Percentiles rank a stretch among this genome's conserved stretches.
Evolutionary conservation across 768 basidiomycete species (phyloP).

Genomic region (Guyanaporus albipodus): DNA sequence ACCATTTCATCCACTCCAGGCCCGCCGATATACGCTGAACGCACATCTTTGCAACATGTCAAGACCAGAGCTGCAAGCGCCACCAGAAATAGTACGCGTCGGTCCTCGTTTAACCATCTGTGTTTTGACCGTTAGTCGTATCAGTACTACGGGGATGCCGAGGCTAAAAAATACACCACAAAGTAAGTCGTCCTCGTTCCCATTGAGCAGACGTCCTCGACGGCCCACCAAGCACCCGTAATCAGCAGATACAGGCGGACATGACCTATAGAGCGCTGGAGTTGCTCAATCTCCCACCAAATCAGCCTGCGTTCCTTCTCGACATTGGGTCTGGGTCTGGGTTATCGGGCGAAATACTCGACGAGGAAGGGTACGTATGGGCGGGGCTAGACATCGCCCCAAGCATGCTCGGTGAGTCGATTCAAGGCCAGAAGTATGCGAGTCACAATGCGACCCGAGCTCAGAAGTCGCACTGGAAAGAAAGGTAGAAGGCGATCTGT

Average conservation of each 20-base stretch:
- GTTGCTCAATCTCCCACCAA: conserved; percentile 76
- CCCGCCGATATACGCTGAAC: no score
- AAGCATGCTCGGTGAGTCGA: conserved; percentile 84
- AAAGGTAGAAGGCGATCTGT: conserved; percentile 93
- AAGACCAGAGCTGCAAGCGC: conserved; percentile 82
- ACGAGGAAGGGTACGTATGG: conserved; percentile 93
- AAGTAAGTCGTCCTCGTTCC: conserved; percentile 52
- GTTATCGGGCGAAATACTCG: conserved; percentile 91
- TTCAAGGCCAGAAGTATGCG: not conserved
- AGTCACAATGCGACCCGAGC: not conserved
- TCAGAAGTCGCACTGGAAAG: conserved; percentile 93
- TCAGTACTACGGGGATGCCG: conserved; percentile 94
- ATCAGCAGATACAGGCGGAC: conserved; percentile 93
- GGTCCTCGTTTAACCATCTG: no score
- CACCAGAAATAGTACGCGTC: conserved; percentile 79
- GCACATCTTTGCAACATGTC: conserved; percentile 58
- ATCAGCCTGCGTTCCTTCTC: conserved; percentile 78
- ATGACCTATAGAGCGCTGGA: conserved; percentile 98
- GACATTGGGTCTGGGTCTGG: conserved; percentile 99
- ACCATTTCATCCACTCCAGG: not conserved
- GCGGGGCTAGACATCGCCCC: conserved; percentile 92
- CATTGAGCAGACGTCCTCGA: not conserved
- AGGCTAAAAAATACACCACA: conserved; percentile 95
- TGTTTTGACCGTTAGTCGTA: not conserved
- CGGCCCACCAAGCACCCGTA: conserved; percentile 65